Percentiles rank a stretch among this genome's conserved stretches.
Evolutionary conservation across 768 basidiomycete genomes (phyloP).

Genomic region (Leucogyrophana mollusca): DNA sequence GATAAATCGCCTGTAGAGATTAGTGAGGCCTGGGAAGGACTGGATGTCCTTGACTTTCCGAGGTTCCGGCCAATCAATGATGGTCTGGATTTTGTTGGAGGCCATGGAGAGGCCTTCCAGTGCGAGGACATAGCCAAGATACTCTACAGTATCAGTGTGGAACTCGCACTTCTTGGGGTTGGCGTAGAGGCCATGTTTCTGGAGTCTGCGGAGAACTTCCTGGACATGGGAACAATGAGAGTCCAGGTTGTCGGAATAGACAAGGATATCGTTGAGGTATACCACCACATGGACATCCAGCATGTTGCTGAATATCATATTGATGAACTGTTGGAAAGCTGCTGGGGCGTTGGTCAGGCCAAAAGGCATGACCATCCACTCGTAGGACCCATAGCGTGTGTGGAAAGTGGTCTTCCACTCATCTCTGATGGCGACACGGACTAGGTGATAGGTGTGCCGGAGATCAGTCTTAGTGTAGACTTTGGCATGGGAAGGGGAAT

Average conservation of each 20-base stretch:
- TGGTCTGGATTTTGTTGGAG: conserved; percentile 1
- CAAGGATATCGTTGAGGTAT: conserved; percentile 42
- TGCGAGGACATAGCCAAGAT: neutral
- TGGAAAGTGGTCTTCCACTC: conserved; percentile 41
- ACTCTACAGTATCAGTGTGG: conserved; percentile 1
- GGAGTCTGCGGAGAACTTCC: conserved; percentile 18
- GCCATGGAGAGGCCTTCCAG: conserved; percentile 3
- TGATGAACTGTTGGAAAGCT: conserved; percentile 17
- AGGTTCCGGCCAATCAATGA: conserved; percentile 1
- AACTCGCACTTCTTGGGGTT: conserved; percentile 39
- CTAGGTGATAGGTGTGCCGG: conserved; percentile 37
- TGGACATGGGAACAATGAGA: conserved; percentile 16
- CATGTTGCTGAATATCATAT: conserved; percentile 22
- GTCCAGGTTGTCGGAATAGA: conserved; percentile 29
- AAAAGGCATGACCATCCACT: conserved; percentile 21
- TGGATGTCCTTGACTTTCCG: conserved; percentile 33
- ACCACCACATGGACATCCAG: conserved; percentile 32
- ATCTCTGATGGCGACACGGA: conserved; percentile 35
- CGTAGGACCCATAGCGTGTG: conserved; percentile 32
- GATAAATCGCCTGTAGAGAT: conserved; percentile 37
- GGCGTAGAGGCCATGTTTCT: conserved; percentile 27
- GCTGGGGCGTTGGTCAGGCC: too few species aligned
- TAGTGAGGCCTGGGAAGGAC: conserved; percentile 40
- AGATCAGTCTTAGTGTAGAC: conserved; percentile 38
- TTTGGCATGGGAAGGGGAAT: neutral